Evolutionary conservation across 116 monocot genomes (phyloP).

Genomic region (Iris pallida): DNA sequence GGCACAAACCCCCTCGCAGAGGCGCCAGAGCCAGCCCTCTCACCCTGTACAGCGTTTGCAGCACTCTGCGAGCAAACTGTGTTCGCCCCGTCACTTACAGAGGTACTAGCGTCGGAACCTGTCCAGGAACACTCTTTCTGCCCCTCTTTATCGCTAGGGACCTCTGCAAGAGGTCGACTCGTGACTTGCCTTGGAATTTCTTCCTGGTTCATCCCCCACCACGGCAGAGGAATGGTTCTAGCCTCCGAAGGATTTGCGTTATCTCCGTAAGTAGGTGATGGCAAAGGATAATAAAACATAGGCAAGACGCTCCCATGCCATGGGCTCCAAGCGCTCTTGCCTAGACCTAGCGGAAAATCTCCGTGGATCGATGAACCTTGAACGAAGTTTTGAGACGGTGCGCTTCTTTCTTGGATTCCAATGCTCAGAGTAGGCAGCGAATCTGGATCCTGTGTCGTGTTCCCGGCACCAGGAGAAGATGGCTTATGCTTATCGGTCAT

Average conservation of each 20-base stretch:
- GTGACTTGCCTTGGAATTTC: not conserved
- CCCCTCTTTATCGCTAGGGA: not conserved
- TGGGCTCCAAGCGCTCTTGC: slow-evolving; percentile 13
- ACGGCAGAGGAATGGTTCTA: slow-evolving; percentile 7
- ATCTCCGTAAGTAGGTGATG: slow-evolving; percentile 6
- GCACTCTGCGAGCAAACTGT: not conserved
- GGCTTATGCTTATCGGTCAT: not conserved
- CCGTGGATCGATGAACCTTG: not conserved
- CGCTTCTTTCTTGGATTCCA: not conserved
- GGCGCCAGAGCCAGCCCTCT: not conserved
- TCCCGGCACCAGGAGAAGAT: not conserved
- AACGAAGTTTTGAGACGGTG: not conserved
- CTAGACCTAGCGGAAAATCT: not conserved
- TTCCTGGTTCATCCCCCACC: slow-evolving; percentile 3
- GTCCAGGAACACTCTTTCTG: slow-evolving; percentile 7
- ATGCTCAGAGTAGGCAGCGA: not conserved
- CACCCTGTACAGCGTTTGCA: not conserved
- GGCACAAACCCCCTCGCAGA: slow-evolving; percentile 30
- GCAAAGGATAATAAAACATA: slow-evolving; percentile 24
- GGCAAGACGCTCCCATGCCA: slow-evolving; percentile 13
- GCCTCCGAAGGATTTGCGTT: not conserved
- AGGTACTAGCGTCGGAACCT: not conserved
- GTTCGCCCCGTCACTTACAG: not conserved
- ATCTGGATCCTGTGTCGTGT: not conserved
- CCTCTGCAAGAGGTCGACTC: not conserved